Conservation (phyloP, 768 basidiomycete species). For the Mycena galericulata region DNA sequence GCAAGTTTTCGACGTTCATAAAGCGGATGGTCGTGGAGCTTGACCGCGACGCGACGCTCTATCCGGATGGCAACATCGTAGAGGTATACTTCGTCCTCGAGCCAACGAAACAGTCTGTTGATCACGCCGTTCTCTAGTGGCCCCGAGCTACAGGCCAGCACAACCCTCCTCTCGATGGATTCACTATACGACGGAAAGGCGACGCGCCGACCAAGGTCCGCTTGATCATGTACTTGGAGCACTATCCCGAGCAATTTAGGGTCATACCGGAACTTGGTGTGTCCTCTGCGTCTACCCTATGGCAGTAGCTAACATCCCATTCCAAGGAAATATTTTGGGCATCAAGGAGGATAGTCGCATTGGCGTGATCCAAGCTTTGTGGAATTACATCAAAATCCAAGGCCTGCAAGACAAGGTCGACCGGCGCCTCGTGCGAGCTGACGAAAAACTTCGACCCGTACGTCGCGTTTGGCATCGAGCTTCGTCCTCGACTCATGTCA, state of each 20-base stretch:
- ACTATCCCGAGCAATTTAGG: constrained; percentile 89
- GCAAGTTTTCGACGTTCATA: constrained; percentile 89
- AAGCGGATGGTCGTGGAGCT: constrained; percentile 89
- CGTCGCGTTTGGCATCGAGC: constrained; percentile 29
- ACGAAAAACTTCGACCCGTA: constrained; percentile 76
- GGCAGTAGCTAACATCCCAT: no score
- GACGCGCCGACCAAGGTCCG: constrained; percentile 83
- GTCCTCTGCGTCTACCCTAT: no score
- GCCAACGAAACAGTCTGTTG: neutral
- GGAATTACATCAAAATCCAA: constrained; percentile 93
- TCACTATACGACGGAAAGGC: constrained; percentile 85
- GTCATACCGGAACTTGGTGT: constrained; percentile 80
- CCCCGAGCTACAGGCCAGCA: constrained; percentile 65
- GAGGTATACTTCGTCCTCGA: constrained; percentile 65
- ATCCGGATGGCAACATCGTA: constrained; percentile 88
- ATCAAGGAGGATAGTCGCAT: constrained; percentile 88
- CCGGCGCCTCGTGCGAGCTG: constrained; percentile 74
- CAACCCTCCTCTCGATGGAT: constrained; percentile 82
- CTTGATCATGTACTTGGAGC: constrained; percentile 87
- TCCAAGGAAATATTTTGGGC: constrained; percentile 77
- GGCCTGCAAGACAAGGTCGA: constrained; percentile 87
- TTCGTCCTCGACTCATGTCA: neutral
- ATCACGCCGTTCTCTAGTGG: constrained; percentile 60
- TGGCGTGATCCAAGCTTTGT: constrained; percentile 84
- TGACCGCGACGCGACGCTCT: constrained; percentile 84